Evolutionary conservation across 805 yeast genomes (phyloP).

Genomic region (Kuraishia ogatae): DNA sequence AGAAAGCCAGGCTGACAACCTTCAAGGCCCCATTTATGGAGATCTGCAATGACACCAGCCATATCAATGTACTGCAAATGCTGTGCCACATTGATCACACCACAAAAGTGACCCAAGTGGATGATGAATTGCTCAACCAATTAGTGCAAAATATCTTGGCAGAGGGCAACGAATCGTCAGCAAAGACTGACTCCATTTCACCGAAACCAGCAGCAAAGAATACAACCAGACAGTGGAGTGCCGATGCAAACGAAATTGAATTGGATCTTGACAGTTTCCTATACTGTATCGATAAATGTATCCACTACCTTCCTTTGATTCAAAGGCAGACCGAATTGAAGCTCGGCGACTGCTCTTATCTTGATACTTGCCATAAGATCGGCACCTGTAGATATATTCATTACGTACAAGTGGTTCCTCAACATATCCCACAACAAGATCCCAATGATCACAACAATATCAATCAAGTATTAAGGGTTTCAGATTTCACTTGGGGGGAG

Average conservation of each 20-base stretch:
- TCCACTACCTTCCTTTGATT: constrained; percentile 47
- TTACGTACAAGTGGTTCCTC: constrained; percentile 47
- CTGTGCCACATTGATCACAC: constrained; percentile 14
- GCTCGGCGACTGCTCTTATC: constrained; percentile 86
- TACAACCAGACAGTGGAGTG: not conserved
- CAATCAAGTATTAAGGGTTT: constrained; percentile 18
- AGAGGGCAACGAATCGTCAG: not conserved
- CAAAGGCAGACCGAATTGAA: constrained; percentile 56
- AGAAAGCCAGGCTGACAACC: constrained; percentile 30
- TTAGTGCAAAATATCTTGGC: not conserved
- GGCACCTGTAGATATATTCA: constrained; percentile 73
- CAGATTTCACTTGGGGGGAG: constrained; percentile 39
- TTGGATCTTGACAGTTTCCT: constrained; percentile 14
- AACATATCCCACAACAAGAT: not conserved
- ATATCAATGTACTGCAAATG: constrained; percentile 14
- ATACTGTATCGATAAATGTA: constrained; percentile 24
- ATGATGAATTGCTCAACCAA: constrained; percentile 7
- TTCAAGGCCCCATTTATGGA: constrained; percentile 34
- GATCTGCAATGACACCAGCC: constrained; percentile 37
- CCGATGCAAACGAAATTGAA: not conserved
- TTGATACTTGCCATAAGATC: constrained; percentile 89
- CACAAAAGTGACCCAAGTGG: constrained; percentile 17
- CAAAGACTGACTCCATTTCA: not conserved
- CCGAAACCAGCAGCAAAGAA: not conserved
- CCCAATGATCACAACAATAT: constrained; percentile 6